Percentiles rank a stretch among this genome's conserved stretches.
These are phyloP conservation scores for Arthrobotrys entomopaga DNA, from an alignment of 2,329 filamentous ascomycete genomes.

Conservation along the genomic window DNA sequence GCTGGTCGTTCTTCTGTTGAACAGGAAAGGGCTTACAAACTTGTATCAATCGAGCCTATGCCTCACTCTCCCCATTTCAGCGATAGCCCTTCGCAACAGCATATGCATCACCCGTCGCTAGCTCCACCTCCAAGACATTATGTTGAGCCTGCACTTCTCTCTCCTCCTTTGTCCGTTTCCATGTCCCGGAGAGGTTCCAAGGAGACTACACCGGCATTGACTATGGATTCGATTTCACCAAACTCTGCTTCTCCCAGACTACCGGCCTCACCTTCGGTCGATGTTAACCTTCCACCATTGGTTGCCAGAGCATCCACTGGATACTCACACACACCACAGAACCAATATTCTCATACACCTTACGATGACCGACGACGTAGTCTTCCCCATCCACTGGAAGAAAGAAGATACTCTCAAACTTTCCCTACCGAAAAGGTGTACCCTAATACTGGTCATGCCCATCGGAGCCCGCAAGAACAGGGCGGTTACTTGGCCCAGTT, in stretches of 20 bases:
- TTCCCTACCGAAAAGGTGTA: slow-evolving; percentile 29
- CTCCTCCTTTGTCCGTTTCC: slow-evolving; percentile 73
- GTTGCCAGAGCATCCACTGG: slow-evolving; percentile 46
- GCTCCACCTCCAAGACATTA: slow-evolving; percentile 59
- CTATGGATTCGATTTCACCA: slow-evolving; percentile 75
- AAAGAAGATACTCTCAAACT: slow-evolving; percentile 41
- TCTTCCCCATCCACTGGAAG: slow-evolving; percentile 52
- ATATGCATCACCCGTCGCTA: slow-evolving; percentile 55
- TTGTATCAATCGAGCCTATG: slow-evolving; percentile 56
- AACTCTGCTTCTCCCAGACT: slow-evolving; percentile 70
- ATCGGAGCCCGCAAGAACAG: slow-evolving; percentile 51
- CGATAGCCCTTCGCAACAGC: slow-evolving; percentile 60
- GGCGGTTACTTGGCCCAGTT: slow-evolving; percentile 53
- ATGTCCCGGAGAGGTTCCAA: slow-evolving; percentile 69
- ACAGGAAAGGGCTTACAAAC: slow-evolving; percentile 57
- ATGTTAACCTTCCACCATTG: slow-evolving; percentile 57
- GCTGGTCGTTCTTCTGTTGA: slow-evolving; percentile 53
- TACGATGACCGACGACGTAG: slow-evolving; percentile 52
- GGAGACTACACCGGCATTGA: slow-evolving; percentile 73
- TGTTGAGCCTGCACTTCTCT: slow-evolving; percentile 66
- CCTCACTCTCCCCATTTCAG: slow-evolving; percentile 54
- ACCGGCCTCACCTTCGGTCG: slow-evolving; percentile 60
- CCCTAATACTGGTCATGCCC: slow-evolving; percentile 13
- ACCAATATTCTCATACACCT: slow-evolving; percentile 34
- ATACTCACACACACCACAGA: slow-evolving; percentile 54